Conservation (phyloP, 1,284 basidiomycete species). For the Ganoderma multipileum region DNA sequence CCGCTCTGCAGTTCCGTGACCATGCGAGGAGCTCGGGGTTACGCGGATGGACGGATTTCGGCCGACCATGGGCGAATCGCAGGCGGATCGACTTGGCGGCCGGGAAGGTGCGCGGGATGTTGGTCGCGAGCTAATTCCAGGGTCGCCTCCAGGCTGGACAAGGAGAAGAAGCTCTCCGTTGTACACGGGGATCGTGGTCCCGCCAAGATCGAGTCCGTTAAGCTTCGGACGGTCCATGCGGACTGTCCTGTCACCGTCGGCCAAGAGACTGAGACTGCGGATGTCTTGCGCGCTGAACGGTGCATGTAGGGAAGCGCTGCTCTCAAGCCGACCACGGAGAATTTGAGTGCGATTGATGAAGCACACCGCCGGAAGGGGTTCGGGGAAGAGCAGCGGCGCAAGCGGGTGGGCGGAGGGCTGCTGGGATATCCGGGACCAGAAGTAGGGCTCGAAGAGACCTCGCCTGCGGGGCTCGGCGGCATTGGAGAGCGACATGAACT, state of each 20-base stretch:
- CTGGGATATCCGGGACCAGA: conserved; percentile 61
- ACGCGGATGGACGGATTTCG: conserved; percentile 78
- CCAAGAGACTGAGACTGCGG: conserved; percentile 42
- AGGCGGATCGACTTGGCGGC: conserved; percentile 61
- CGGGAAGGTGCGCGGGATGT: conserved; percentile 65
- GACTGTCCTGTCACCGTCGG: conserved; percentile 34
- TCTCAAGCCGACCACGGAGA: conserved; percentile 70
- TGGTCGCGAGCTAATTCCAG: conserved; percentile 57
- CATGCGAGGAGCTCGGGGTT: conserved; percentile 68
- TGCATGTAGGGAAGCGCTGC: conserved; percentile 53
- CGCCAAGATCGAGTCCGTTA: conserved; percentile 54
- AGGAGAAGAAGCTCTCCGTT: conserved; percentile 76
- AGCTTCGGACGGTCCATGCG: conserved; percentile 31
- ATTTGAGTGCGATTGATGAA: conserved; percentile 72
- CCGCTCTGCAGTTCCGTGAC: conserved; percentile 65
- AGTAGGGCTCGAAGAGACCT: conserved; percentile 76
- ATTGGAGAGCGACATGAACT: conserved; percentile 80
- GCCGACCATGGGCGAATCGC: conserved; percentile 45
- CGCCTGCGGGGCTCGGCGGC: conserved; percentile 75
- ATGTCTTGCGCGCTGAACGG: conserved; percentile 64
- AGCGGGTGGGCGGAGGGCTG: conserved; percentile 56
- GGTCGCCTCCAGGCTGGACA: conserved; percentile 56
- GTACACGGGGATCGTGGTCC: conserved; percentile 75
- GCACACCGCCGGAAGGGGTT: conserved; percentile 69
- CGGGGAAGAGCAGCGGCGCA: conserved; percentile 75